Percentiles rank a stretch among this genome's conserved stretches.
phyloP scores from a whole-genome alignment of 2,329 filamentous ascomycete species.

The Bipolaris bicolor region DNA sequence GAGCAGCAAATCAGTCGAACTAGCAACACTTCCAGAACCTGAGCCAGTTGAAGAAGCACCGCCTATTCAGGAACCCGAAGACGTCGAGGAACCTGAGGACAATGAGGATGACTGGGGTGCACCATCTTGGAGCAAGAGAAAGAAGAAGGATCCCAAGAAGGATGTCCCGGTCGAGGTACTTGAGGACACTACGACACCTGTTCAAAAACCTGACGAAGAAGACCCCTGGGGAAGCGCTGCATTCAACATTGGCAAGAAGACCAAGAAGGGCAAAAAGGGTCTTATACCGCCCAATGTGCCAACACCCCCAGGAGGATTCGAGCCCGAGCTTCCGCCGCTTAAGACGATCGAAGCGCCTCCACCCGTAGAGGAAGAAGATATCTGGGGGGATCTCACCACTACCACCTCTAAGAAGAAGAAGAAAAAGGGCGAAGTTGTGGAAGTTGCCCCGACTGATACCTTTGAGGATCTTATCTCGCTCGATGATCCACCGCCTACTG shows the following conservation, averaged over 20 bases:
- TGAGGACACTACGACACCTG: slow-evolving; percentile 49
- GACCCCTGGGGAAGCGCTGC: slow-evolving; percentile 47
- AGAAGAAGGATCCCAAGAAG: slow-evolving; percentile 47
- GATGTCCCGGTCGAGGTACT: slow-evolving; percentile 49
- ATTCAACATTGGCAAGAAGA: slow-evolving; percentile 57
- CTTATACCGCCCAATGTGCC: slow-evolving; percentile 58
- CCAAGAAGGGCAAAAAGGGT: slow-evolving; percentile 62
- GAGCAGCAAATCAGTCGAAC: slow-evolving; percentile 47
- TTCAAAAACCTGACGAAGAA: slow-evolving; percentile 54
- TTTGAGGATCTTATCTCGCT: slow-evolving; percentile 44
- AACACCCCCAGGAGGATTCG: slow-evolving; percentile 54
- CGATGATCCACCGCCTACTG: slow-evolving; percentile 34
- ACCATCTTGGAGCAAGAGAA: slow-evolving; percentile 62
- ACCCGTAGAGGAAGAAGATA: slow-evolving; percentile 44
- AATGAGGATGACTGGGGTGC: slow-evolving; percentile 63
- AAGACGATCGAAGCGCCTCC: slow-evolving; percentile 58
- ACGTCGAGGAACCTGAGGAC: slow-evolving; percentile 58
- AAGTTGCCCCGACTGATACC: slow-evolving; percentile 30
- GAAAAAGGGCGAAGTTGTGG: slow-evolving; percentile 38
- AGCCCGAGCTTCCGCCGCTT: slow-evolving; percentile 52
- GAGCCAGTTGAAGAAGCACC: slow-evolving; percentile 38
- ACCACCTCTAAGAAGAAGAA: slow-evolving; percentile 44
- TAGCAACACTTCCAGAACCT: slow-evolving; percentile 40
- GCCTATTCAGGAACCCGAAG: slow-evolving; percentile 53
- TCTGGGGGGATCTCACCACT: slow-evolving; percentile 35